These are phyloP conservation scores for Gossypium gossypioides DNA, from an alignment of 441 rosid genomes.

Conservation along the genomic window DNA sequence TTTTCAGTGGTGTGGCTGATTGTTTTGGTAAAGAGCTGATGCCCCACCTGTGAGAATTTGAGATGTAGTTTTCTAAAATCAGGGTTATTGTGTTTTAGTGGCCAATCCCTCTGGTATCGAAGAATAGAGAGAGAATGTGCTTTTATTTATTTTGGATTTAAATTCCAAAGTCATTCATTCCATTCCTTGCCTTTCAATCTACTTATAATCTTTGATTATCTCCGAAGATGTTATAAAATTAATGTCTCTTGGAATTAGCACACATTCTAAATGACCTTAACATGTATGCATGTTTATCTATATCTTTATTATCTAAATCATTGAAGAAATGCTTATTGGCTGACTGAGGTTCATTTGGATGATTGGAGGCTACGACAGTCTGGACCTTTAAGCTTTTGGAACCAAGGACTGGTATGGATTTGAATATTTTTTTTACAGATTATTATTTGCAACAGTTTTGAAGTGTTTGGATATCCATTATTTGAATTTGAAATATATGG, in stretches of 20 bases:
- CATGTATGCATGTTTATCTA: too few species aligned
- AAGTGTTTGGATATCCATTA: too few species aligned
- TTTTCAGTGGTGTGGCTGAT: constrained; percentile 36
- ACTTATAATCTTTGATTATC: neutral
- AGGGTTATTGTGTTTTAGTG: constrained; percentile 20
- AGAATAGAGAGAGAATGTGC: constrained; percentile 16
- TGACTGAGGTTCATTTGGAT: too few species aligned
- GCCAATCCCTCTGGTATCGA: constrained; percentile 17
- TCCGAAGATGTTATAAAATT: neutral
- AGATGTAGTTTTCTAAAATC: constrained; percentile 26
- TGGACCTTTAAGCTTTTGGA: too few species aligned
- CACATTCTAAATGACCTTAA: too few species aligned
- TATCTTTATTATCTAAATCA: too few species aligned
- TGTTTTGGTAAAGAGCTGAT: constrained; percentile 32
- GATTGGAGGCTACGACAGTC: too few species aligned
- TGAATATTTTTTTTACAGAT: too few species aligned
- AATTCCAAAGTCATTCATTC: neutral
- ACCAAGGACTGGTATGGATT: too few species aligned
- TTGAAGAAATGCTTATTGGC: too few species aligned
- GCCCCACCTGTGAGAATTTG: constrained; percentile 17
- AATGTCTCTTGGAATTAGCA: neutral
- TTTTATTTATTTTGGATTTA: constrained; percentile 17
- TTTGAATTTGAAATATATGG: too few species aligned
- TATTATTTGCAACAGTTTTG: too few species aligned
- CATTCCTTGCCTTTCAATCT: neutral